Percentiles rank a stretch among this genome's conserved stretches.
Conservation (phyloP, 495 filamentous ascomycete genomes). For the Neurospora discreta region DNA sequence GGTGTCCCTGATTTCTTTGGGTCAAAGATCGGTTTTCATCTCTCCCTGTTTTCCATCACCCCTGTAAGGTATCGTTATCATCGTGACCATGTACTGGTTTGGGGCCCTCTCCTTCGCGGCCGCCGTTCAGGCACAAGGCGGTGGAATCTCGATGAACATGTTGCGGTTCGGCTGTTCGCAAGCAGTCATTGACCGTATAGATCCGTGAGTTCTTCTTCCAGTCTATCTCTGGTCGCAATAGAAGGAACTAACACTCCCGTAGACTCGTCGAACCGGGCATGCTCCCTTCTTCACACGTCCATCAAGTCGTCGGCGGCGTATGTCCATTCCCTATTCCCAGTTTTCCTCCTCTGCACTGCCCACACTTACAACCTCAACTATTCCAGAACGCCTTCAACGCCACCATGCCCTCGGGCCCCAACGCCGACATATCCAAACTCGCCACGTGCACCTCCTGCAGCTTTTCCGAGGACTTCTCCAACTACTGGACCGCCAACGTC, state of each 20-base stretch:
- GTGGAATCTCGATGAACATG: constrained; percentile 21
- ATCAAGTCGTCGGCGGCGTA: constrained; percentile 37
- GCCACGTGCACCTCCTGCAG: constrained; percentile 32
- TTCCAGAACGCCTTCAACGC: constrained; percentile 31
- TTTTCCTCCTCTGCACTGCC: background rate
- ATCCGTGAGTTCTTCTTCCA: constrained; percentile 14
- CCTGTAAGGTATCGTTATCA: background rate
- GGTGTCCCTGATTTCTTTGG: background rate
- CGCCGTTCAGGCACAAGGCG: constrained; percentile 22
- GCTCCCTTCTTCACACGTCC: constrained; percentile 29
- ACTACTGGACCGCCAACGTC: constrained; percentile 44
- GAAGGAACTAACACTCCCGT: background rate
- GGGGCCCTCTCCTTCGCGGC: constrained; percentile 21
- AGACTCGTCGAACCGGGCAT: constrained; percentile 28
- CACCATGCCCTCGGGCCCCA: constrained; percentile 20
- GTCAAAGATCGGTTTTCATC: background rate
- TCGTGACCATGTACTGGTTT: constrained; percentile 23
- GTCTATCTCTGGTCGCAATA: too few relatives aligned
- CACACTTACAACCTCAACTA: background rate
- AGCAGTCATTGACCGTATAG: constrained; percentile 29
- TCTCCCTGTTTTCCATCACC: fast-evolving
- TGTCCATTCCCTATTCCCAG: background rate
- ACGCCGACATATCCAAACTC: constrained; percentile 24
- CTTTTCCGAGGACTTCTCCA: constrained; percentile 34
- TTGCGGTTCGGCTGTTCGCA: constrained; percentile 34